phyloP scores from a whole-genome alignment of 192 early-diverging fungal genomes.

The Phlyctochytrium planicorne region DNA sequence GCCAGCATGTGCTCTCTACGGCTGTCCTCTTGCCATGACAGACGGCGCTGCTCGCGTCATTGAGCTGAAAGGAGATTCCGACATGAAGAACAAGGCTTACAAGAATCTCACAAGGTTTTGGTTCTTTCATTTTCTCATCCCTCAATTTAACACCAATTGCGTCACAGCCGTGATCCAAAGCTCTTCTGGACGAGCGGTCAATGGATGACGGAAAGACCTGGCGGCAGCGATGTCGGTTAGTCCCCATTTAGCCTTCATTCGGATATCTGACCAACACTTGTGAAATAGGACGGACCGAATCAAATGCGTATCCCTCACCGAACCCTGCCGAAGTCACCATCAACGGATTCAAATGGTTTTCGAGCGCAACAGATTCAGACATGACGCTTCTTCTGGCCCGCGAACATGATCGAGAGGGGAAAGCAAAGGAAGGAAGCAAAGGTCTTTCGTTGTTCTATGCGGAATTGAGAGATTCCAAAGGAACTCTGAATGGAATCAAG shows the following conservation, averaged over 20 bases:
- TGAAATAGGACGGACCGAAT: neutral
- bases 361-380: slow-evolving; percentile 67
- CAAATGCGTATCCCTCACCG: neutral
- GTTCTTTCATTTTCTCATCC: neutral
- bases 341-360: slow-evolving; percentile 75
- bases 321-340: slow-evolving; percentile 39
- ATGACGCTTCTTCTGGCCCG: slow-evolving; percentile 68
- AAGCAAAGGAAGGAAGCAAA: slow-evolving; percentile 38
- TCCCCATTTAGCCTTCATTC: slow-evolving; percentile 28
- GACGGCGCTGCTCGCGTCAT: slow-evolving; percentile 69
- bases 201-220: slow-evolving; percentile 78
- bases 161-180: slow-evolving; percentile 50
- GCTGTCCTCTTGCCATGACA: slow-evolving; percentile 79
- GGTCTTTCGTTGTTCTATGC: slow-evolving; percentile 66
- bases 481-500: slow-evolving; percentile 59
- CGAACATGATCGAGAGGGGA: slow-evolving; percentile 41
- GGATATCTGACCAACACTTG: neutral
- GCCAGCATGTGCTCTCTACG: slow-evolving; percentile 52
- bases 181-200: slow-evolving; percentile 68
- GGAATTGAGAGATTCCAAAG: slow-evolving; percentile 51
- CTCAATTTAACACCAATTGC: neutral
- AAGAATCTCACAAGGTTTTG: slow-evolving; percentile 33
- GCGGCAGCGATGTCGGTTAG: slow-evolving; percentile 62
- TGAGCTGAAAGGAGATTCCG: slow-evolving; percentile 51
- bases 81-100: slow-evolving; percentile 50